Evolutionary conservation across 352 stramenopile species (phyloP), one percentile per base, ranked within the genome.

Genomic region (Phytophthora pini): DNA sequence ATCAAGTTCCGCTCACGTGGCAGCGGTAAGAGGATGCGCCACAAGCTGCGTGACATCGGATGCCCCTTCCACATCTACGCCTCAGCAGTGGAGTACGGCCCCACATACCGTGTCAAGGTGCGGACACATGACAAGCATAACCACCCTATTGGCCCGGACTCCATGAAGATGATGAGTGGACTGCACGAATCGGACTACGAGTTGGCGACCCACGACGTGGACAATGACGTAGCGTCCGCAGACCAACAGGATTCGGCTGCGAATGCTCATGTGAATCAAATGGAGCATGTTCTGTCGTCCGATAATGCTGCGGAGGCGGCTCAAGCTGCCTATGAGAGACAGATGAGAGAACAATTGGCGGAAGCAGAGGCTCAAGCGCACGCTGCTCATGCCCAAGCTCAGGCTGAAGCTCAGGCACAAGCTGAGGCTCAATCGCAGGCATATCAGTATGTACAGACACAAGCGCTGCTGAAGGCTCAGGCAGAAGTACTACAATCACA

Each of bases 61-160:
- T 93, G 85, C 40, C 85, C 82, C 3, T 93, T 93, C 67, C 85
- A 93, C 66, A 68, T 93, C 12, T 93, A 93, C 69, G 85, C 85
- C 8, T 87, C 81, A 0, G 85, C 81, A 0, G 72, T 92, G 20
- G 82, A 93, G 64, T 84, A 77, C 34, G 82, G 74, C 9, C 60
- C 63, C 9, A 80, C 79, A 17, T 93, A 93, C 48, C 82, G 85
- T 44, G 81, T 93, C 22, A 88, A 87, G 57, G 82, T 93, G 60
- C 85, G 85, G 17, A 75, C 48, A 17, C 77, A 92, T 50, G 82
- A 90, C 55, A 78, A 89, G 60, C 85, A 93, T 74, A 93, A 93
- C 65, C 85, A 93, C 48, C 70, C 71, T 5, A 92, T 93, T 38
- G 85, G 85, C 0, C 84, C 80, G 1, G 79, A 93, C 43, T 77